phyloP scores from a whole-genome alignment of 306 rosid species.

The Dryas octopetala region DNA sequence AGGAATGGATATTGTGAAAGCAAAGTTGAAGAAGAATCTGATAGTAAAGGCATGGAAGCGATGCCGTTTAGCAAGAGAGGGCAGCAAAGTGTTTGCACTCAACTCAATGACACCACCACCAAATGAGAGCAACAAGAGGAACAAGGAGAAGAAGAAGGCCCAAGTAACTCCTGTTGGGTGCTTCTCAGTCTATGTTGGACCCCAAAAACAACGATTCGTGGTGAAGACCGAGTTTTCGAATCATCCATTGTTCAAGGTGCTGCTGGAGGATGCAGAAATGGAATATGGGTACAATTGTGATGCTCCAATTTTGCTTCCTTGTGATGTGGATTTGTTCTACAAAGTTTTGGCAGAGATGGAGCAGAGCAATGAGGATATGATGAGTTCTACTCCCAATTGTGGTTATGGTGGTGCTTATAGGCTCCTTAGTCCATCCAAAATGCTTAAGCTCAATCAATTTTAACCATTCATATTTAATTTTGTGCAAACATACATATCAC shows the following conservation, averaged over 20 bases:
- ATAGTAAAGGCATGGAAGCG: slow-evolving; percentile 15
- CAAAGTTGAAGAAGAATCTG: slow-evolving; percentile 12
- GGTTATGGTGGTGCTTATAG: slow-evolving; percentile 3
- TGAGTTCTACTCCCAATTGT: neutral
- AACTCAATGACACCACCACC: neutral
- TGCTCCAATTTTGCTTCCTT: slow-evolving; percentile 75
- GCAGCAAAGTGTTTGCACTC: neutral
- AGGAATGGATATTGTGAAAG: slow-evolving; percentile 9
- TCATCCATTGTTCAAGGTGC: slow-evolving; percentile 54
- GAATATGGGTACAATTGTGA: slow-evolving; percentile 58
- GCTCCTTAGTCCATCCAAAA: slow-evolving; percentile 11
- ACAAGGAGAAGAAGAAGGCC: neutral
- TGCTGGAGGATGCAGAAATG: slow-evolving; percentile 63
- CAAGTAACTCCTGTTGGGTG: slow-evolving; percentile 46
- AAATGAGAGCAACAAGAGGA: no score
- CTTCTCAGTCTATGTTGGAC: slow-evolving; percentile 61
- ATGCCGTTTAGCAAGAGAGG: slow-evolving; percentile 8
- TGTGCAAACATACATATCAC: neutral
- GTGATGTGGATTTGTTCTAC: slow-evolving; percentile 52
- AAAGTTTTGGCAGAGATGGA: slow-evolving; percentile 56
- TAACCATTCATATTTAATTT: neutral
- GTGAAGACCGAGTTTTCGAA: slow-evolving; percentile 49
- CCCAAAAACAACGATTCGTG: slow-evolving; percentile 45
- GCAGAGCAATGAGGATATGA: slow-evolving; percentile 17
- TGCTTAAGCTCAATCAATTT: slow-evolving; percentile 2